These are phyloP conservation scores for Maudiozyma bulderi DNA, from an alignment of 805 yeast species.

Conservation along the genomic window DNA sequence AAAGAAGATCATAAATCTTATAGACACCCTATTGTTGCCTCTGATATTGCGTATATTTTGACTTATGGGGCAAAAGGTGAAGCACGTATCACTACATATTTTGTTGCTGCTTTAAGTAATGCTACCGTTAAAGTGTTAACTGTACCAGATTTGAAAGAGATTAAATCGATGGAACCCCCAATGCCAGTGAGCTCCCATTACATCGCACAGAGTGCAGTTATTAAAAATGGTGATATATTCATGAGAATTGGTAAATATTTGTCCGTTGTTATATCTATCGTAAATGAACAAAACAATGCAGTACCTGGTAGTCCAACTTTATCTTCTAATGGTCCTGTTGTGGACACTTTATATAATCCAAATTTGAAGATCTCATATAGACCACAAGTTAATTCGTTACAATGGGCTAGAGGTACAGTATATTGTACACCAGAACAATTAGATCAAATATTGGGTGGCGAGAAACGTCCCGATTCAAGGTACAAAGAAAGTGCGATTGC, in stretches of 20 bases:
- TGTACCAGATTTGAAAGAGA: slow-evolving; percentile 55
- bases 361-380: slow-evolving; percentile 62
- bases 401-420: slow-evolving; percentile 77
- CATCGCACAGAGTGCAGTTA: slow-evolving; percentile 36
- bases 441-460: slow-evolving; percentile 62
- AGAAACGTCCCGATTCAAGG: slow-evolving; percentile 52
- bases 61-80: slow-evolving; percentile 10
- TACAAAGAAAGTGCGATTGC: slow-evolving; percentile 53
- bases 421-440: slow-evolving; percentile 54
- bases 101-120: slow-evolving; percentile 37
- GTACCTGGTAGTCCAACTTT: slow-evolving; percentile 28
- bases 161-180: slow-evolving; percentile 40
- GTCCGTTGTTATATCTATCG: slow-evolving; percentile 41
- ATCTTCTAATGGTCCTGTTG: slow-evolving; percentile 4
- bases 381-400: slow-evolving; percentile 69
- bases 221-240: slow-evolving; percentile 48
- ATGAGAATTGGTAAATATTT: slow-evolving; percentile 48
- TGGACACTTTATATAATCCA: slow-evolving; percentile 62
- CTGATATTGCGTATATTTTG: slow-evolving; percentile 43
- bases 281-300: slow-evolving; percentile 35
- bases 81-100: slow-evolving; percentile 36
- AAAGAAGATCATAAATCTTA: slow-evolving; percentile 58
- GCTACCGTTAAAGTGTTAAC: slow-evolving; percentile 40
- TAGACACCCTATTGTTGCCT: slow-evolving; percentile 34
- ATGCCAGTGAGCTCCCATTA: slow-evolving; percentile 33